Base-by-base conservation (phyloP, 2,329 filamentous ascomycete species). In the Bipolaris cookei region DNA sequence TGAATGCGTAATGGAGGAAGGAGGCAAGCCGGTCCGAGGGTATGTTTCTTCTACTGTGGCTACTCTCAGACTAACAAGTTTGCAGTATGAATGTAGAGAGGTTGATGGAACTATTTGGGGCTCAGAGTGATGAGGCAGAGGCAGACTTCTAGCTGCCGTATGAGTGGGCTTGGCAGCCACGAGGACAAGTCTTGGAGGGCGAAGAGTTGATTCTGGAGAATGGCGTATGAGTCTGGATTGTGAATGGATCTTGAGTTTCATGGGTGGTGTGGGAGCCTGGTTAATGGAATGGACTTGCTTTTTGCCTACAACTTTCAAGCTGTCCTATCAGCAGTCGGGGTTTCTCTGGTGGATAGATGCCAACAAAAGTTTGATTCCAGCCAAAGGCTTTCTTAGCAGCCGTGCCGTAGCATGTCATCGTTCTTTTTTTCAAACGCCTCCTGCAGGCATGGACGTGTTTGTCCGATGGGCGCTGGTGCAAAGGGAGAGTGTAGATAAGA, bases 21-120 rank as follows among this genome's bases (percentile, higher is more conserved):
- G 76, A 14, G 66, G 68, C n/a, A 63, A 58, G 25, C 65, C 51
- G 52, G 50, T 66, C 34, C 59, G 75, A 14, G 70, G 70, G 73
- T 68, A 59, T 54, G 54, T 34, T 13, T 23, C 7, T 2, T 30
- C 20, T 6, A n/a, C 38, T 41, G 11, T 13, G 5, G 7, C 4
- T 23, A 11, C n/a, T 23, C 7, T 23, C 20, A 41, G 14, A 21
- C 38, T 41, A 41, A 41, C 4, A 13, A 41, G 8, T 4, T 10
- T 6, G 38, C 28, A 18, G 70, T 18, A 62, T 79, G 14, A 56
- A 59, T 0, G 66, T 80, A 3, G 60, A 69, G 2, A 78, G 83
- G 16, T 61, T 84, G 6, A 73, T 82, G 62, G 69, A 73, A 2
- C 69, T 84, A 1, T 83, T 84, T 51, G 81, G 81, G 0, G 72